Evolutionary conservation across 306 rosid genomes (phyloP).

Genomic region (Corylus heterophylla): DNA sequence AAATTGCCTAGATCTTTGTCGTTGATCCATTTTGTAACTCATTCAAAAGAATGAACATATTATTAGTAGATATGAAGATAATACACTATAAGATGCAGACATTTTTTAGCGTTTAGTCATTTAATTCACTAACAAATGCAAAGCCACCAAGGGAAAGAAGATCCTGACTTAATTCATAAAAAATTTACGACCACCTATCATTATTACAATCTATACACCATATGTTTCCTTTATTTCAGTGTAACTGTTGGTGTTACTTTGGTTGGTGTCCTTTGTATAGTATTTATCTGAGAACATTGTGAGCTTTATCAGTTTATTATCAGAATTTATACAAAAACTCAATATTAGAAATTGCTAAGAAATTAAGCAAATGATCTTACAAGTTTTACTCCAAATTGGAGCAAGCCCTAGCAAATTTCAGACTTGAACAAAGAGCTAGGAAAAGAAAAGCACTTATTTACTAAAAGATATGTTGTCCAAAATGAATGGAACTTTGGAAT

Average conservation of each 20-base stretch:
- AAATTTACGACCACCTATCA: background rate
- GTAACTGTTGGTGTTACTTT: too few species aligned
- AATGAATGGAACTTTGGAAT: constrained; percentile 3
- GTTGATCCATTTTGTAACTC: background rate
- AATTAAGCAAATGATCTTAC: background rate
- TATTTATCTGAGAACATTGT: background rate
- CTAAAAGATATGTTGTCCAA: background rate
- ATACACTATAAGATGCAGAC: too few species aligned
- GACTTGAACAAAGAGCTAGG: background rate
- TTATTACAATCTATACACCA: background rate
- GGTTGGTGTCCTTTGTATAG: too few species aligned
- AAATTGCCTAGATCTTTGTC: background rate
- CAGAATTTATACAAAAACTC: background rate
- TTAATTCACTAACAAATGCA: background rate
- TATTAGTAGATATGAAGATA: background rate
- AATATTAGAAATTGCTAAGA: background rate
- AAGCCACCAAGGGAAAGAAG: background rate
- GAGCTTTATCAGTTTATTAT: background rate
- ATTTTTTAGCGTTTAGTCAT: too few species aligned
- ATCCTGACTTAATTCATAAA: background rate
- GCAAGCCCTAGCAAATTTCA: background rate
- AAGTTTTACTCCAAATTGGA: background rate
- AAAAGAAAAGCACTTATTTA: background rate
- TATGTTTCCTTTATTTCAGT: background rate
- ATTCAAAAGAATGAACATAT: background rate